Percentiles rank a stretch among this genome's conserved stretches.
These are phyloP conservation scores for Platanthera guangdongensis DNA, from an alignment of 106 monocot genomes.

Conservation along the genomic window DNA sequence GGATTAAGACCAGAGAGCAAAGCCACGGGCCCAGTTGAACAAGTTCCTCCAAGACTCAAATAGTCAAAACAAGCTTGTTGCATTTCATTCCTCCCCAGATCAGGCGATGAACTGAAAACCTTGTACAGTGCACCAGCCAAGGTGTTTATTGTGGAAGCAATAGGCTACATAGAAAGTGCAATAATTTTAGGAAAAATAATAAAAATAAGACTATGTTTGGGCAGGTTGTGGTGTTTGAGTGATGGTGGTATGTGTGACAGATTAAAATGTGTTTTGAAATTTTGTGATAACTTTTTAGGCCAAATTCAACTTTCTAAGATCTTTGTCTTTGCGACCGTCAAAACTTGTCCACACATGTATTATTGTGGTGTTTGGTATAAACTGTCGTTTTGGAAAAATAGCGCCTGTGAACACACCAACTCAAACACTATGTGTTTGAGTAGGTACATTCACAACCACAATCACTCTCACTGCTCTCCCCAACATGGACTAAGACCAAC, in stretches of 20 bases:
- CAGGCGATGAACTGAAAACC: slow-evolving; percentile 73
- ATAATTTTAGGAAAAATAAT: background rate
- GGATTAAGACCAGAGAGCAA: slow-evolving; percentile 81
- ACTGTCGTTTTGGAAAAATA: too few relatives aligned
- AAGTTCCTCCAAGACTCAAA: slow-evolving; percentile 80
- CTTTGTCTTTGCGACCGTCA: too few relatives aligned
- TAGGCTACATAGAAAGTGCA: slow-evolving; percentile 51
- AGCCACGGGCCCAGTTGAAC: slow-evolving; percentile 62
- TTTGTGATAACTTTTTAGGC: background rate
- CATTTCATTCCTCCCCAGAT: slow-evolving; percentile 76
- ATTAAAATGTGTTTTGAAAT: background rate
- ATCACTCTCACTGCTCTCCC: background rate
- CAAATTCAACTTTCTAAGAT: too few relatives aligned
- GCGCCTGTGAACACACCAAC: too few relatives aligned
- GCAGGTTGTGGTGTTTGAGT: background rate
- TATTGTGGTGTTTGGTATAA: too few relatives aligned
- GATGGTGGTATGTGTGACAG: too few relatives aligned
- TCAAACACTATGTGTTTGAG: too few relatives aligned
- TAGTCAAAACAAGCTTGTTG: slow-evolving; percentile 89
- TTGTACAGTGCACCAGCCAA: slow-evolving; percentile 86
- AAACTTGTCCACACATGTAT: too few relatives aligned
- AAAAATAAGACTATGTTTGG: background rate
- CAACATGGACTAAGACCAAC: too few relatives aligned
- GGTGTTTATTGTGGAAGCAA: slow-evolving; percentile 94
- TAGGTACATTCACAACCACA: too few relatives aligned